phyloP scores from a whole-genome alignment of 2,329 filamentous ascomycete genomes.

The Cercospora beticola region DNA sequence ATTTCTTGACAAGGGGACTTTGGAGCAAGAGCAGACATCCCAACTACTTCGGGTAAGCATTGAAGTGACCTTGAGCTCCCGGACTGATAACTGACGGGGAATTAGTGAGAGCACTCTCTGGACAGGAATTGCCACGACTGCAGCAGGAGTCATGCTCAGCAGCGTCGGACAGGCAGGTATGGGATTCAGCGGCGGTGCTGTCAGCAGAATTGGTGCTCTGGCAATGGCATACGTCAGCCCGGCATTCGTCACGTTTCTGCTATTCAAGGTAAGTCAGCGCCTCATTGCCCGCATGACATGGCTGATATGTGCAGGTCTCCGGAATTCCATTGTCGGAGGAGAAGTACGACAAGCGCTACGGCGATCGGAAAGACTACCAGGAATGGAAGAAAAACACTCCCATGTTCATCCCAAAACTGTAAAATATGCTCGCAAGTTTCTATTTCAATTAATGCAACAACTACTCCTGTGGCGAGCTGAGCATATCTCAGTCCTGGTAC shows the following conservation, averaged over 20 bases:
- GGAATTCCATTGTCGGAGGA: constrained; percentile 66
- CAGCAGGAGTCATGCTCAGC: constrained; percentile 55
- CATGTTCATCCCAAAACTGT: constrained; percentile 63
- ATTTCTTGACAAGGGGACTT: constrained; percentile 63
- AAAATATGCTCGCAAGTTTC: background rate
- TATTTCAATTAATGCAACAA: background rate
- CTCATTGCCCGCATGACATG: background rate
- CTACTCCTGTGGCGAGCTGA: background rate
- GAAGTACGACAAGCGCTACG: constrained; percentile 67
- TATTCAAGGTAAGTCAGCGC: constrained; percentile 56
- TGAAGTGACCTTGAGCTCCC: background rate
- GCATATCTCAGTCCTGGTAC: background rate
- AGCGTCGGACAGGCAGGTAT: constrained; percentile 58
- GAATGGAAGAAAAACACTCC: constrained; percentile 67
- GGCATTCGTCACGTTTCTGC: constrained; percentile 62
- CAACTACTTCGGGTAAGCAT: constrained; percentile 62
- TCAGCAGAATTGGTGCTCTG: constrained; percentile 47
- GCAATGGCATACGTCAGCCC: constrained; percentile 60
- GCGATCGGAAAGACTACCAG: constrained; percentile 63
- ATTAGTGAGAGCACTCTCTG: constrained; percentile 61
- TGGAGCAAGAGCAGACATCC: constrained; percentile 64
- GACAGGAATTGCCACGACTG: constrained; percentile 63
- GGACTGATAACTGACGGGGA: background rate
- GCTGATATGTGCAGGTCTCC: constrained; percentile 35
- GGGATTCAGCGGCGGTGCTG: constrained; percentile 51